phyloP scores from a whole-genome alignment of 257 asterid species.

The Solanum infundibuliforme region DNA sequence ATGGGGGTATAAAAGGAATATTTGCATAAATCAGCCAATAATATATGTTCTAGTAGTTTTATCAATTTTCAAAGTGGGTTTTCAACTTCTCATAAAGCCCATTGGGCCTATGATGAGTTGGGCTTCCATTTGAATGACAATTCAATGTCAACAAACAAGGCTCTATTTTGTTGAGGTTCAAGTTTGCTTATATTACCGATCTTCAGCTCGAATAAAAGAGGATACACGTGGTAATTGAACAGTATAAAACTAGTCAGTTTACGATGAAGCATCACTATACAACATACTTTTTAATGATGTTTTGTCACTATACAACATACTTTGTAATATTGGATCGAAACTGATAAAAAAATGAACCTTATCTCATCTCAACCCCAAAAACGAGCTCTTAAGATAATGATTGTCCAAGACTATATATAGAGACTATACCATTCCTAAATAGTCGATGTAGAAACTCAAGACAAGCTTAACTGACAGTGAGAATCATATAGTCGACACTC shows the following conservation, averaged over 20 bases:
- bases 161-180: background rate
- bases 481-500: background rate
- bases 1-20: background rate
- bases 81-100: background rate
- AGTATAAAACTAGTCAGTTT: background rate
- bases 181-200: background rate
- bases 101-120: background rate
- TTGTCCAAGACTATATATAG: accelerated
- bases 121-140: background rate
- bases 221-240: background rate
- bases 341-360: too few relatives aligned
- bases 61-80: background rate
- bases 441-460: background rate
- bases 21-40: background rate
- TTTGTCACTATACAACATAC: background rate
- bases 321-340: background rate
- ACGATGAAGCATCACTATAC: background rate
- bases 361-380: accelerated
- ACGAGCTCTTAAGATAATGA: background rate
- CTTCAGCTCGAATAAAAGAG: background rate
- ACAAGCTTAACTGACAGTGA: background rate
- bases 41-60: background rate
- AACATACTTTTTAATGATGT: background rate
- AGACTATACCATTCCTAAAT: background rate
- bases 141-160: background rate